phyloP scores from a whole-genome alignment of 345 rosid species.

The Hibiscus mutabilis region DNA sequence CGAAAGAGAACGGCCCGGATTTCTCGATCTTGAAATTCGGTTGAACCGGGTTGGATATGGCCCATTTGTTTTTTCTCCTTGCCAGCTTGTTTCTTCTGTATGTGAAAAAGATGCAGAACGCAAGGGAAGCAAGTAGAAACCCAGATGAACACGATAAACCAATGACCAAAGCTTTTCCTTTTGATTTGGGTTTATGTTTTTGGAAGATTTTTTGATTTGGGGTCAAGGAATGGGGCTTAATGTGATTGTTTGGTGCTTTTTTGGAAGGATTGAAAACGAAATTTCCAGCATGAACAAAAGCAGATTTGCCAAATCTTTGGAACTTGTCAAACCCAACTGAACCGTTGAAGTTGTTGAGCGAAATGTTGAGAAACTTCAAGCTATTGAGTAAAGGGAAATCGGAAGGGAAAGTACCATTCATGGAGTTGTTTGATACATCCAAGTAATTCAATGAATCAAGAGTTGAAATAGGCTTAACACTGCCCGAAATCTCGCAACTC shows the following conservation, averaged over 20 bases:
- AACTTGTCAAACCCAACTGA: slow-evolving; percentile 27
- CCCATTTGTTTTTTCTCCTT: slow-evolving; percentile 59
- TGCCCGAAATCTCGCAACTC: slow-evolving; percentile 54
- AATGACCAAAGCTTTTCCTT: slow-evolving; percentile 27
- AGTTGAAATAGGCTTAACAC: slow-evolving; percentile 40
- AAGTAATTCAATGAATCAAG: slow-evolving; percentile 45
- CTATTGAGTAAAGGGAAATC: slow-evolving; percentile 60
- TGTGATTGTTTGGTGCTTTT: slow-evolving; percentile 23
- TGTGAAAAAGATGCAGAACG: slow-evolving; percentile 17
- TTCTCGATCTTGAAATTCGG: slow-evolving; percentile 62
- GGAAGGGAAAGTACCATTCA: slow-evolving; percentile 67
- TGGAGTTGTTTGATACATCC: slow-evolving; percentile 61
- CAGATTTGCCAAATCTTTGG: slow-evolving; percentile 57
- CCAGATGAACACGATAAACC: slow-evolving; percentile 39
- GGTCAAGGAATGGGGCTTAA: slow-evolving; percentile 7
- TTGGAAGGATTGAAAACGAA: slow-evolving; percentile 34
- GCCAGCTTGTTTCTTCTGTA: slow-evolving; percentile 30
- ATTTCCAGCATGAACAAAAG: slow-evolving; percentile 53
- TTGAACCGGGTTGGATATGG: slow-evolving; percentile 70
- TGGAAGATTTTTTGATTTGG: slow-evolving; percentile 15
- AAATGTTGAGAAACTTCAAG: slow-evolving; percentile 56
- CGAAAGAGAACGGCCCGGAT: slow-evolving; percentile 90
- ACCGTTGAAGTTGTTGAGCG: slow-evolving; percentile 64
- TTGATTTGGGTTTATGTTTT: slow-evolving; percentile 22
- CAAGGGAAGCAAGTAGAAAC: slow-evolving; percentile 27